These are phyloP conservation scores for Puccinia hordei DNA, from an alignment of 1,284 basidiomycete genomes.

Conservation along the genomic window DNA sequence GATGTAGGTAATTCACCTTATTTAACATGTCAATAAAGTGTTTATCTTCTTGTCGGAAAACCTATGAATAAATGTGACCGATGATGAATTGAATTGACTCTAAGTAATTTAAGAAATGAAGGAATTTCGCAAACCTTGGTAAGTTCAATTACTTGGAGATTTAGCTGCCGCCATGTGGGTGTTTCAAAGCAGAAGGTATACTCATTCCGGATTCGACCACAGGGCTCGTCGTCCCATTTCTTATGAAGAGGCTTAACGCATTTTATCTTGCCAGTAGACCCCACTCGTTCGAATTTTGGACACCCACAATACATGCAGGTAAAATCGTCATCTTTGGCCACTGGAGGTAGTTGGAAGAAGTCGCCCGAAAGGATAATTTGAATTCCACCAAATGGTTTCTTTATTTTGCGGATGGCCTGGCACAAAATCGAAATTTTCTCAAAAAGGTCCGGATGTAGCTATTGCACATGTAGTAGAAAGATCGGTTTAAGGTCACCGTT, in stretches of 20 bases:
- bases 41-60: conserved; percentile 55
- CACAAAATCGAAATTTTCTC: conserved; percentile 46
- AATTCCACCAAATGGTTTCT: conserved; percentile 37
- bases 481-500: neutral
- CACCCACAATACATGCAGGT: conserved; percentile 48
- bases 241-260: conserved; percentile 31
- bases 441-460: conserved; percentile 45
- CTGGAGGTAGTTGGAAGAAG: conserved; percentile 47
- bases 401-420: conserved; percentile 24
- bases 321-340: conserved; percentile 38
- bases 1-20: conserved; percentile 33
- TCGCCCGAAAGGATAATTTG: conserved; percentile 48
- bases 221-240: conserved; percentile 37
- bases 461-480: neutral
- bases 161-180: conserved; percentile 17
- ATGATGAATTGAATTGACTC: neutral
- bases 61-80: conserved; percentile 37
- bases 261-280: conserved; percentile 28
- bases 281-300: conserved; percentile 35
- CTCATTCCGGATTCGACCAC: conserved; percentile 19
- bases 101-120: neutral
- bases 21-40: conserved; percentile 54
- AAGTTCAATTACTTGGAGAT: conserved; percentile 8
- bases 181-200: conserved; percentile 47
- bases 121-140: conserved; percentile 26